These are phyloP conservation scores for Pythium phragmitis DNA, from an alignment of 352 stramenopile species.

Conservation along the genomic window DNA sequence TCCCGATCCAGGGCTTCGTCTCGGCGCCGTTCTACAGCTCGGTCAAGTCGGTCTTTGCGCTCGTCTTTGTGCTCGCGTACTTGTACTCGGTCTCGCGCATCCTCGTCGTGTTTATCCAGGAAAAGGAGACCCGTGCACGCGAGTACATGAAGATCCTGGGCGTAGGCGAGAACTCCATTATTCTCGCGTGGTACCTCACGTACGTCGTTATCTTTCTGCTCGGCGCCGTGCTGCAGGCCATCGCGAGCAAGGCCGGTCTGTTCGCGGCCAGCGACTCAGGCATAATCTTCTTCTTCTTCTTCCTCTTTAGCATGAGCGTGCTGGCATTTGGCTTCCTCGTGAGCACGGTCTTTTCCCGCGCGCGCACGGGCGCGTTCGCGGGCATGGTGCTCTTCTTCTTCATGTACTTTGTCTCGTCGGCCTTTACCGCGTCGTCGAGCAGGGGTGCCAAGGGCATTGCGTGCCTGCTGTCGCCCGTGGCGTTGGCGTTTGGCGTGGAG, in stretches of 20 bases:
- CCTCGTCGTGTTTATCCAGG: constrained; percentile 85
- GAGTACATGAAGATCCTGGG: constrained; percentile 94
- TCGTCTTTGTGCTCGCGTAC: constrained; percentile 94
- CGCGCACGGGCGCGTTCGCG: constrained; percentile 53
- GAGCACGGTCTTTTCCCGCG: constrained; percentile 54
- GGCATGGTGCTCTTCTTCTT: constrained; percentile 79
- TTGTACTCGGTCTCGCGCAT: constrained; percentile 90
- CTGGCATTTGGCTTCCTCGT: constrained; percentile 77
- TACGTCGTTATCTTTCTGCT: constrained; percentile 64
- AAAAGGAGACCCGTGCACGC: constrained; percentile 91
- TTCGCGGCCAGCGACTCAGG: neutral
- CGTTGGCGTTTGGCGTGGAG: constrained; percentile 65
- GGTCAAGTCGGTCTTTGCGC: constrained; percentile 68
- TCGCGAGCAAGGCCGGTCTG: constrained; percentile 19
- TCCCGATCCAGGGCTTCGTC: constrained; percentile 54
- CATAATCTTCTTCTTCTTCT: constrained; percentile 73
- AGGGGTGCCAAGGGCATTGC: constrained; percentile 25
- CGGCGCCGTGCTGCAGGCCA: constrained; percentile 44
- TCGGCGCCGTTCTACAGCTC: constrained; percentile 71
- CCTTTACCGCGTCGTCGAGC: constrained; percentile 56
- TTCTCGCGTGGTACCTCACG: constrained; percentile 71
- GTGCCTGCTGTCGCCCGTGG: constrained; percentile 69
- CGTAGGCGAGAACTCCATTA: constrained; percentile 49
- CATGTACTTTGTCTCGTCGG: constrained; percentile 74
- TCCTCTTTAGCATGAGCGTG: constrained; percentile 69